phyloP scores from a whole-genome alignment of 2,329 filamentous ascomycete species.

The Aspergillus tanneri region DNA sequence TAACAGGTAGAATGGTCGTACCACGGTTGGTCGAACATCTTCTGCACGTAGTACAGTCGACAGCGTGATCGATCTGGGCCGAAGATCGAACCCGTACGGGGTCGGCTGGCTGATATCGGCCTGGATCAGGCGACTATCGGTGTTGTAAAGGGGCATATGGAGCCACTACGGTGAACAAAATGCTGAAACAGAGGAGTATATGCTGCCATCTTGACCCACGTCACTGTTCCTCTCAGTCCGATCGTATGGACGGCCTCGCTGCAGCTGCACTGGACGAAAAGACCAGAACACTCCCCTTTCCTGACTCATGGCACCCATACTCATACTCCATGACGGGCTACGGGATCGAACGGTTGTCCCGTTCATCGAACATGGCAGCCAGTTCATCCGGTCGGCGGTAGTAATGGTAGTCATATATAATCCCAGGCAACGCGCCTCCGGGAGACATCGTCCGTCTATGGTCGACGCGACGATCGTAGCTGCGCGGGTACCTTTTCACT shows the following conservation, averaged over 20 bases:
- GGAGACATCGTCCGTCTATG: conserved; percentile 21
- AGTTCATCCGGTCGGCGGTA: conserved; percentile 53
- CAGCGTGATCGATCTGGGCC: conserved; percentile 20
- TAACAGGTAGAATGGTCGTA: conserved; percentile 23
- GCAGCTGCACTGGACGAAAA: conserved; percentile 49
- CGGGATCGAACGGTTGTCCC: conserved; percentile 50
- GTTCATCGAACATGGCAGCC: conserved; percentile 50
- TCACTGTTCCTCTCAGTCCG: conserved; percentile 41
- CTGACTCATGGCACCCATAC: conserved; percentile 25
- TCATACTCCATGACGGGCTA: conserved; percentile 29
- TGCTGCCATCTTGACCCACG: conserved; percentile 29
- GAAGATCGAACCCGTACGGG: conserved; percentile 25
- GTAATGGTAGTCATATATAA: conserved; percentile 50
- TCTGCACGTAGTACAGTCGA: conserved; percentile 31
- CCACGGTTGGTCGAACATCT: conserved; percentile 29
- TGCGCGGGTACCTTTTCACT: conserved; percentile 52
- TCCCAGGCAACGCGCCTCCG: conserved; percentile 35
- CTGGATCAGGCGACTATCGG: not conserved
- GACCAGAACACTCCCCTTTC: conserved; percentile 17
- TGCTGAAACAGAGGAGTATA: conserved; percentile 34
- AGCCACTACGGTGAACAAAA: conserved; percentile 31
- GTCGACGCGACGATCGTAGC: conserved; percentile 55
- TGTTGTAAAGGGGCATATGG: conserved; percentile 10
- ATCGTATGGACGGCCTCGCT: conserved; percentile 64
- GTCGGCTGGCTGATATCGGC: conserved; percentile 24